Conservation (phyloP, 1,284 basidiomycete species). For the Hypsizygus ulmarius region DNA sequence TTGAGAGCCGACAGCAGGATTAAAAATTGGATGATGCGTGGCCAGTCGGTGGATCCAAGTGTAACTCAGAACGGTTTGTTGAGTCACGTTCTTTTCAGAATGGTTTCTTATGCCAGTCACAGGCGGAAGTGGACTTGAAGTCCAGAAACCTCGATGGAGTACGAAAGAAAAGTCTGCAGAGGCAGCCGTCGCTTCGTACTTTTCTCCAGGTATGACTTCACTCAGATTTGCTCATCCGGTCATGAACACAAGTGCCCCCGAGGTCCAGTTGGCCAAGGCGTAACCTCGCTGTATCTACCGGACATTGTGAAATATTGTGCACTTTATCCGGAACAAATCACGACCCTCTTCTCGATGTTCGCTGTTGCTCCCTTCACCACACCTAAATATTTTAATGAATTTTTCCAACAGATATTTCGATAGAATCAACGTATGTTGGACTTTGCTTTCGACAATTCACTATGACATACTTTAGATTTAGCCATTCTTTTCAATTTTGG, state of each 20-base stretch:
- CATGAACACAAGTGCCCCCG: neutral
- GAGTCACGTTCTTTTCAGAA: neutral
- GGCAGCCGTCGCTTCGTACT: conserved; percentile 30
- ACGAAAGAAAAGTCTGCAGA: conserved; percentile 30
- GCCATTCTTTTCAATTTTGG: conserved; percentile 57
- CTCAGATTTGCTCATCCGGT: no score
- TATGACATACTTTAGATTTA: conserved; percentile 23
- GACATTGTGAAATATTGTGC: conserved; percentile 45
- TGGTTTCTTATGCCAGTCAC: neutral
- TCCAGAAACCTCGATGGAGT: conserved; percentile 18
- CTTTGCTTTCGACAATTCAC: neutral
- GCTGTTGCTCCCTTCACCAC: conserved; percentile 19
- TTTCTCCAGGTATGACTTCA: conserved; percentile 28
- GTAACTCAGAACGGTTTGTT: conserved; percentile 10
- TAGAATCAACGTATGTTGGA: conserved; percentile 45
- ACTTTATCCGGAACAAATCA: conserved; percentile 55
- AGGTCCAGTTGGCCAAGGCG: conserved; percentile 17
- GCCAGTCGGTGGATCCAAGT: conserved; percentile 18
- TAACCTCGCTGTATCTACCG: conserved; percentile 26
- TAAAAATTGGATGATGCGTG: conserved; percentile 38
- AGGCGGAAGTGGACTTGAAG: neutral
- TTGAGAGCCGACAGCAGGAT: conserved; percentile 41
- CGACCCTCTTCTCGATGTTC: conserved; percentile 56
- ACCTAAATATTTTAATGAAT: neutral
- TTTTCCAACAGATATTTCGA: conserved; percentile 45